A percentile compares a stretch with the other conserved stretches of the same genome.
Evolutionary conservation across 2,329 filamentous ascomycete species (phyloP).

Genomic region (Exophiala sp.): DNA sequence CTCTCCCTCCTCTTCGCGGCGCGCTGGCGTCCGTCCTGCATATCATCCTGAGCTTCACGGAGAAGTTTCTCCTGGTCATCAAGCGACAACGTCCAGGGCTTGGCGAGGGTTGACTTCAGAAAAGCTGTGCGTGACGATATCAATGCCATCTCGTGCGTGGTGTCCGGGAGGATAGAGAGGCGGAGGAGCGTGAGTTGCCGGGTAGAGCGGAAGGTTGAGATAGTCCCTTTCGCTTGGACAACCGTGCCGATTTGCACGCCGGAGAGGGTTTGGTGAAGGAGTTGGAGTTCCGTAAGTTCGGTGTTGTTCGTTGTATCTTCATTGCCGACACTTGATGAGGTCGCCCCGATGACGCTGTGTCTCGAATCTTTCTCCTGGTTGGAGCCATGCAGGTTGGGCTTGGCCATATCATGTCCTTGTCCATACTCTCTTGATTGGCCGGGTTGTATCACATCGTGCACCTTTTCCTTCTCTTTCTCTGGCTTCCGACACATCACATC

Average conservation of each 20-base stretch:
- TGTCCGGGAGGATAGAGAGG: conserved; percentile 45
- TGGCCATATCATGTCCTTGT: not conserved
- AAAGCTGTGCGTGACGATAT: conserved; percentile 49
- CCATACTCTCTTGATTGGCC: not conserved
- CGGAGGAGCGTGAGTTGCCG: conserved; percentile 53
- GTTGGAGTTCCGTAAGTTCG: conserved; percentile 1
- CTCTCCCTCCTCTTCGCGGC: conserved; percentile 30
- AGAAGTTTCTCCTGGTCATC: conserved; percentile 42
- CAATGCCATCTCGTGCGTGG: conserved; percentile 50
- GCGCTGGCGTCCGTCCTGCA: conserved; percentile 36
- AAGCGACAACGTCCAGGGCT: conserved; percentile 49
- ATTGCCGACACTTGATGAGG: too few relatives aligned
- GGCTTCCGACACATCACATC: conserved; percentile 47
- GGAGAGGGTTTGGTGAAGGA: conserved; percentile 30
- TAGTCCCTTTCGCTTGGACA: conserved; percentile 53
- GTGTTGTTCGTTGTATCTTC: conserved; percentile 1
- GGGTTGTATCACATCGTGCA: too few relatives aligned
- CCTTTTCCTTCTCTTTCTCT: conserved; percentile 22
- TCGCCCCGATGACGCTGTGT: too few relatives aligned
- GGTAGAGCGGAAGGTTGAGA: conserved; percentile 46
- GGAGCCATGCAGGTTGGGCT: not conserved
- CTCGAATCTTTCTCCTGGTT: not conserved
- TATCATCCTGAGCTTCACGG: conserved; percentile 38
- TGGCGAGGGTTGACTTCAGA: conserved; percentile 45
- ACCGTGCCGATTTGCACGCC: conserved; percentile 48